Base-by-base conservation (phyloP, 805 yeast species). In the Ascoidea rubescens region DNA sequence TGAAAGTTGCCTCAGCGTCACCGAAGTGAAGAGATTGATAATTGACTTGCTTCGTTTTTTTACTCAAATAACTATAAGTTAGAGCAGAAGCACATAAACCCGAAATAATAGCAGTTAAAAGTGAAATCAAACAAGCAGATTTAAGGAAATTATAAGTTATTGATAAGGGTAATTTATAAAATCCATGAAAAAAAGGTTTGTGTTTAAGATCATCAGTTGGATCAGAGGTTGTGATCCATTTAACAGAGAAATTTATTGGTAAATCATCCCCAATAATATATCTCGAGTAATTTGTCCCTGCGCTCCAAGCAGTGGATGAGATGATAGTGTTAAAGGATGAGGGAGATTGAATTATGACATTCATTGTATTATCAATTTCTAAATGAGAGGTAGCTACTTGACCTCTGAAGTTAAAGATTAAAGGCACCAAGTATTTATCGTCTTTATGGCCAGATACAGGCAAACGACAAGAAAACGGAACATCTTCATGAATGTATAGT, bases 401-500 rank as follows among this genome's bases (percentile, higher is more conserved):
- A 4, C 91, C 91, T 57, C 88, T 72, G 52, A 84, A 67, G 58
- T 78, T 77, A 62, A 84, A 71, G 5, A 79, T 74, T 52, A 84
- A 64, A 5, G 91, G 90, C 10, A 83, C 67, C n/a, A 47, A 57
- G 1, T 57, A 10, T 6, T 54, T 52, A 8, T 51, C 33, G 43
- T 73, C 68, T 46, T 70, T 67, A 52, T 69, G 66, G 44, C 67
- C 67, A 17, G 74, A 66, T 53, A 78, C 63, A 4, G 85, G 84
- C 7, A 82, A 57, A 52, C 83, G 69, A 63, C 93, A 85, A 48
- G 84, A 74, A 61, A 80, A 78, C 32, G 93, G 93, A 6, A 76
- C 80, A 62, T 85, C 93, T 61, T 84, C 84, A 63, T 85, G 93
- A 47, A 85, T 68, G 62, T 84, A 84, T 48, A 84, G 68, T 66